Evolutionary conservation across 192 early-diverging fungal species (phyloP).

Genomic region (Coemansia sp.): DNA sequence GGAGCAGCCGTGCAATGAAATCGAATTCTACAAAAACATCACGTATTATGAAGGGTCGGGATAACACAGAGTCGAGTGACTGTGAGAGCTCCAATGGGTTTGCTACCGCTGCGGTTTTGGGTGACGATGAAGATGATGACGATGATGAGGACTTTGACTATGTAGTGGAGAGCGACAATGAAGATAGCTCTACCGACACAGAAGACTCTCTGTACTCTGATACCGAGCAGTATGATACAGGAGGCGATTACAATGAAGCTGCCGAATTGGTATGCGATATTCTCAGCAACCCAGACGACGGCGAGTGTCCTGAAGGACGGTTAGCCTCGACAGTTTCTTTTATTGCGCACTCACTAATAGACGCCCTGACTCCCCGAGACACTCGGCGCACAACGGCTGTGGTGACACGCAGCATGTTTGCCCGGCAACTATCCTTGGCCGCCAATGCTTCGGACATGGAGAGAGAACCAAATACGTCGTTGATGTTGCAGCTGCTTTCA

Average conservation of each 20-base stretch:
- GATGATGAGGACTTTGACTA: constrained; percentile 25
- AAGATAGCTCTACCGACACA: too few relatives aligned
- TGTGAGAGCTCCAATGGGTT: too few relatives aligned
- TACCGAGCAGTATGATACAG: constrained; percentile 3
- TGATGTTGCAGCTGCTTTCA: neutral
- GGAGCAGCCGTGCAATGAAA: too few relatives aligned
- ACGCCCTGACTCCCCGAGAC: neutral
- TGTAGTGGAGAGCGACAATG: constrained; percentile 9
- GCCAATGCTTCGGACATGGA: neutral
- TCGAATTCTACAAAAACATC: too few relatives aligned
- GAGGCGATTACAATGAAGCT: constrained; percentile 9
- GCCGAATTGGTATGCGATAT: constrained; percentile 35
- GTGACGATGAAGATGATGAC: neutral
- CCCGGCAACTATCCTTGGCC: constrained; percentile 5
- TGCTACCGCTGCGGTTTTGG: too few relatives aligned
- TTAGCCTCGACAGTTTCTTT: constrained; percentile 29
- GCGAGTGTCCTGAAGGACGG: constrained; percentile 13
- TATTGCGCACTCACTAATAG: constrained; percentile 34
- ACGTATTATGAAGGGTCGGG: too few relatives aligned
- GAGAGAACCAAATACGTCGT: too few relatives aligned
- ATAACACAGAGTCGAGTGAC: too few relatives aligned
- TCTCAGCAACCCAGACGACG: constrained; percentile 11
- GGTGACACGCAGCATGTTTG: constrained; percentile 39
- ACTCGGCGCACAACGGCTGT: neutral
- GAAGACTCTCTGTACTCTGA: too few relatives aligned